Conservation (phyloP, 257 asterid species). For the Coffea eugenioides region DNA sequence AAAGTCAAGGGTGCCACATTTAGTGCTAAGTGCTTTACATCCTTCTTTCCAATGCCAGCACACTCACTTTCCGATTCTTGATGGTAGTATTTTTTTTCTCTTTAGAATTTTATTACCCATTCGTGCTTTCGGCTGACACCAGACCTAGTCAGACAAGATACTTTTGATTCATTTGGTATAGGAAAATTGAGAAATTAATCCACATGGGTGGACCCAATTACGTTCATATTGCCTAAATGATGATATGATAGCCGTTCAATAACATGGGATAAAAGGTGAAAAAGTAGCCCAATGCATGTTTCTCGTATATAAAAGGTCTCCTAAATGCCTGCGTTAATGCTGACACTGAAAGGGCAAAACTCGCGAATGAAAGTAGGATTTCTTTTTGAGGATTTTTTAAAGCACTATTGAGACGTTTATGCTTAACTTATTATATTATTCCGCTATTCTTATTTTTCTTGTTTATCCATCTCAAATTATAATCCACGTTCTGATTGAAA, state of each 20-base stretch:
- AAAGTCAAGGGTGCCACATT: neutral
- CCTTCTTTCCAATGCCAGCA: neutral
- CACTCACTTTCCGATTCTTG: neutral
- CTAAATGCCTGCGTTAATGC: conserved; percentile 7
- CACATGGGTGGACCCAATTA: conserved; percentile 41
- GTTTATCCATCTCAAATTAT: too few relatives aligned
- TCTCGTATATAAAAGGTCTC: conserved; percentile 10
- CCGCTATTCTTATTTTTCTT: too few relatives aligned
- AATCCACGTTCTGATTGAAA: too few relatives aligned
- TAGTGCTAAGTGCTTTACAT: conserved; percentile 12
- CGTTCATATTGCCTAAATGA: conserved; percentile 4
- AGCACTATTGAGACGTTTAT: too few relatives aligned
- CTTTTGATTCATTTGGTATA: conserved; percentile 35
- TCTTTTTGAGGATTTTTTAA: too few relatives aligned
- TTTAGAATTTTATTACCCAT: neutral
- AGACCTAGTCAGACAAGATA: conserved; percentile 30
- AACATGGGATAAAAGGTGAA: conserved; percentile 15
- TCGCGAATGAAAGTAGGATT: neutral
- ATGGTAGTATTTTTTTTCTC: neutral
- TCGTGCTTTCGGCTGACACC: conserved; percentile 29
- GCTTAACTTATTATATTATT: too few relatives aligned
- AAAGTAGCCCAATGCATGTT: conserved; percentile 22
- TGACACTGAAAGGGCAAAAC: conserved; percentile 2
- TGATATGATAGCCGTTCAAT: neutral
- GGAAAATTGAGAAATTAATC: conserved; percentile 7